phyloP scores from a whole-genome alignment of 1,139 yeast species.

The Protomyces lactucae-debilis region DNA sequence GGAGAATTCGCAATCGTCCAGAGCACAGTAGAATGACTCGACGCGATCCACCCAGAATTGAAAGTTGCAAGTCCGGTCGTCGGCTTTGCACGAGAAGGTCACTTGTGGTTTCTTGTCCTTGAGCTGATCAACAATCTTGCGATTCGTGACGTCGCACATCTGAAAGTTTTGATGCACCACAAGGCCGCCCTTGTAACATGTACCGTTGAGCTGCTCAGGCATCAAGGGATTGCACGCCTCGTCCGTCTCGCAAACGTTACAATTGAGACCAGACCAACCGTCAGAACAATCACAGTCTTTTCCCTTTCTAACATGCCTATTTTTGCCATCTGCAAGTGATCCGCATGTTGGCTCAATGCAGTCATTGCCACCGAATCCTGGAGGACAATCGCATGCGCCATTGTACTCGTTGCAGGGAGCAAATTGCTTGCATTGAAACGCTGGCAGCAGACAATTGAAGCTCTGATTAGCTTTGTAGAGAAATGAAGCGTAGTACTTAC shows the following conservation, averaged over 20 bases:
- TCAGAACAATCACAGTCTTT: slow-evolving; percentile 63
- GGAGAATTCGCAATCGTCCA: slow-evolving; percentile 60
- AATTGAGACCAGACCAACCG: slow-evolving; percentile 94
- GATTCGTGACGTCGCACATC: slow-evolving; percentile 82
- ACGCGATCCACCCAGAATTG: slow-evolving; percentile 92
- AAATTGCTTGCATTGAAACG: slow-evolving; percentile 84
- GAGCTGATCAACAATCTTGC: slow-evolving; percentile 74
- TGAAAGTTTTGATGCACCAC: slow-evolving; percentile 76
- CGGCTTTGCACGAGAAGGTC: slow-evolving; percentile 77
- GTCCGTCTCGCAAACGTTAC: slow-evolving; percentile 72
- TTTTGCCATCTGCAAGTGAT: slow-evolving; percentile 56
- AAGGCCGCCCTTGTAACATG: slow-evolving; percentile 85
- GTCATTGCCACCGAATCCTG: slow-evolving; percentile 91
- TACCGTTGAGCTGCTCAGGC: slow-evolving; percentile 83
- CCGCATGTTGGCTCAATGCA: slow-evolving; percentile 90
- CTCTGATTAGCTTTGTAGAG: slow-evolving; percentile 38
- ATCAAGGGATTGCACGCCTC: slow-evolving; percentile 74
- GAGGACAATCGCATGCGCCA: slow-evolving; percentile 87
- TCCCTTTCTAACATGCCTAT: slow-evolving; percentile 57
- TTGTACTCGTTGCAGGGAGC: slow-evolving; percentile 79
- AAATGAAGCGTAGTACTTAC: neutral
- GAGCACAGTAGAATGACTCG: slow-evolving; percentile 86
- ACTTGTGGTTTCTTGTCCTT: slow-evolving; percentile 84
- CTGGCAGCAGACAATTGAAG: slow-evolving; percentile 89
- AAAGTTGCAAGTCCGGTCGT: slow-evolving; percentile 66